phyloP scores from a whole-genome alignment of 257 asterid species.

The Marsdenia floribunda region DNA sequence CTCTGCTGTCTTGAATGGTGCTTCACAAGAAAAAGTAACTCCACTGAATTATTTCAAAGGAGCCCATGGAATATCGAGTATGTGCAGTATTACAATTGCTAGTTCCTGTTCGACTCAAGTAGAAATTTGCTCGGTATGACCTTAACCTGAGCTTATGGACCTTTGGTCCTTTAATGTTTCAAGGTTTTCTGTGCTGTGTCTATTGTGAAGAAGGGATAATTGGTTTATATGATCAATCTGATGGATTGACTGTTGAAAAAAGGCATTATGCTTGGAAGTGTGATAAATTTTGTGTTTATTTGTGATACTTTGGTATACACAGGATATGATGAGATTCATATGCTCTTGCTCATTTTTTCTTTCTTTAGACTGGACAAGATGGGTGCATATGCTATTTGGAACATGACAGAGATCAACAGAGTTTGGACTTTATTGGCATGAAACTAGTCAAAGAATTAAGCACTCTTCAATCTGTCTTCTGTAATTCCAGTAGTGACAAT shows the following conservation, averaged over 20 bases:
- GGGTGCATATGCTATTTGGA: slow-evolving; percentile 94
- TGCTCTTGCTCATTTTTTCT: neutral
- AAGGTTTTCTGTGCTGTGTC: too few species aligned
- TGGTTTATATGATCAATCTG: neutral
- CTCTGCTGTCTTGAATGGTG: slow-evolving; percentile 32
- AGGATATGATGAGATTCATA: too few species aligned
- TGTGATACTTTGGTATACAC: neutral
- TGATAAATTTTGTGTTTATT: neutral
- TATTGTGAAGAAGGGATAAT: neutral
- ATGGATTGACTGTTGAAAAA: neutral
- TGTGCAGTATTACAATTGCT: slow-evolving; percentile 62
- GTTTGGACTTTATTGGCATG: slow-evolving; percentile 81
- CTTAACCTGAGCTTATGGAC: slow-evolving; percentile 15
- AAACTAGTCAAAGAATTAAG: slow-evolving; percentile 83
- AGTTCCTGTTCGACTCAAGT: slow-evolving; percentile 51
- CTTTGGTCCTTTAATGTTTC: neutral
- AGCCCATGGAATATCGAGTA: slow-evolving; percentile 96
- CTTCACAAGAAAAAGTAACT: slow-evolving; percentile 44
- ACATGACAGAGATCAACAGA: slow-evolving; percentile 43
- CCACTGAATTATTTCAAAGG: slow-evolving; percentile 70
- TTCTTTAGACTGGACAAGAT: slow-evolving; percentile 86
- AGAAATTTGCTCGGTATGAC: slow-evolving; percentile 75
- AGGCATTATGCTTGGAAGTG: neutral
- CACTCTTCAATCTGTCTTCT: slow-evolving; percentile 50
- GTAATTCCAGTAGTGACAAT: slow-evolving; percentile 31